These are phyloP conservation scores for Tylopilus balloui DNA, from an alignment of 768 basidiomycete genomes.

Conservation along the genomic window DNA sequence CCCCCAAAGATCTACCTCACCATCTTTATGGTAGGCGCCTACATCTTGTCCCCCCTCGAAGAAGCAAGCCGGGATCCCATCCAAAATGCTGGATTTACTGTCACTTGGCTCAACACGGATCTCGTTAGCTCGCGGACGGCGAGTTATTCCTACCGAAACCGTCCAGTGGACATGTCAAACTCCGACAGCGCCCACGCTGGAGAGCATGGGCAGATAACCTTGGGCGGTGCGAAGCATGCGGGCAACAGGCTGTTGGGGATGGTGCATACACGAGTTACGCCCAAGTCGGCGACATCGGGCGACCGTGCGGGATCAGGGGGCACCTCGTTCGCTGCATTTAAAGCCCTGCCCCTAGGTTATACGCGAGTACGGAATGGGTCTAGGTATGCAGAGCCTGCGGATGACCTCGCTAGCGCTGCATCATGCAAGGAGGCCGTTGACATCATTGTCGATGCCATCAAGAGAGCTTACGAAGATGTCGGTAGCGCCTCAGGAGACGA, in stretches of 20 bases:
- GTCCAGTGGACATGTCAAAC: constrained; percentile 33
- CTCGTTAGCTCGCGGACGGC: constrained; percentile 67
- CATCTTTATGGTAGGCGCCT: constrained; percentile 58
- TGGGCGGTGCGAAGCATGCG: not conserved
- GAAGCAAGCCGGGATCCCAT: constrained; percentile 83
- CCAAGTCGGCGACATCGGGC: constrained; percentile 33
- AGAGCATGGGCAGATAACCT: not conserved
- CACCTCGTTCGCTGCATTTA: constrained; percentile 67
- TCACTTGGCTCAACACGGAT: constrained; percentile 72
- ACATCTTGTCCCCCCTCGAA: constrained; percentile 91
- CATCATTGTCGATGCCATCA: constrained; percentile 67
- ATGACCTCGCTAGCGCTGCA: constrained; percentile 55
- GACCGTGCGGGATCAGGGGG: constrained; percentile 34
- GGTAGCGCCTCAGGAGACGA: constrained; percentile 41
- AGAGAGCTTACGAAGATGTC: constrained; percentile 59
- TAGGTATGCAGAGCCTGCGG: constrained; percentile 51
- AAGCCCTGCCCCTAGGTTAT: constrained; percentile 71
- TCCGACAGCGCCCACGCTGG: not conserved
- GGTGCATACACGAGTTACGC: constrained; percentile 14
- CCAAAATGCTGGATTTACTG: constrained; percentile 85
- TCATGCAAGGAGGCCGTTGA: constrained; percentile 78
- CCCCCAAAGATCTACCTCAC: not conserved
- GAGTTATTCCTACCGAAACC: constrained; percentile 85
- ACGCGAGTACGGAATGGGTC: constrained; percentile 41
- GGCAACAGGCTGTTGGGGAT: constrained; percentile 27